Evolutionary conservation across 352 stramenopile species (phyloP), one percentile per base, ranked within the genome.

Genomic region (Pythium vanterpoolii): DNA sequence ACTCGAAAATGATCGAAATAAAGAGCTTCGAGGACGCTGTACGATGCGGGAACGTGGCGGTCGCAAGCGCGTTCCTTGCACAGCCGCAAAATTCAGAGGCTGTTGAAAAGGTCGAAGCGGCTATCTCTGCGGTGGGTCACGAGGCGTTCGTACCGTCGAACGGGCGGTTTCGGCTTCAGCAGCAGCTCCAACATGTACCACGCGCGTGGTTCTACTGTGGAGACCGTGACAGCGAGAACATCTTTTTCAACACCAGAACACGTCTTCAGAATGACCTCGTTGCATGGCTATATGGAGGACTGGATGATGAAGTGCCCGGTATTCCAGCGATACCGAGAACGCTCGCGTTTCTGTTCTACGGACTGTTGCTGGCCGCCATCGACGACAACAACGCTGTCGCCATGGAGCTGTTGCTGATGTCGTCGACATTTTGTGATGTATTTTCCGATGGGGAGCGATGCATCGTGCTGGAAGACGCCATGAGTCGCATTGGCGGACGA

Each of bases 281-380:
- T 31, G 47, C 10, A 5, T 40, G 47, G 47, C 21, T 54, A 1
- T 54, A 54, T 27, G 47, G 47, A 28, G 33, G 33, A 38, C 10
- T 9, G 10, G 10, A 38, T 9, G 11, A 14, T 38, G 33, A 14
- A 1, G 33, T 6, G 5, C 10, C 2, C 10, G 33, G 2, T 14
- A 14, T 38, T 38, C 33, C 33, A 38, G 33, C 11, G 33, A 38
- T 38, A 38, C 33, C 46, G 16, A 10, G 30, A 27, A 44, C 47
- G 9, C 30, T 54, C 6, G 47, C 18, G 30, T 54, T 43, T 23
- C n/a, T 54, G 28, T 54, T 54, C 47, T 40, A 54, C 19, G 31
- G 33, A 18, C 10, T 54, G n/a, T 11, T 54, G 2, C 18, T 54
- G 6, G 27, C 18, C 2, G 33, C 28, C n/a, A 27, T 42, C 28